Evolutionary conservation across 345 rosid species (phyloP), one percentile per base, ranked within the genome.

Genomic region (Eucalyptus paniculata): DNA sequence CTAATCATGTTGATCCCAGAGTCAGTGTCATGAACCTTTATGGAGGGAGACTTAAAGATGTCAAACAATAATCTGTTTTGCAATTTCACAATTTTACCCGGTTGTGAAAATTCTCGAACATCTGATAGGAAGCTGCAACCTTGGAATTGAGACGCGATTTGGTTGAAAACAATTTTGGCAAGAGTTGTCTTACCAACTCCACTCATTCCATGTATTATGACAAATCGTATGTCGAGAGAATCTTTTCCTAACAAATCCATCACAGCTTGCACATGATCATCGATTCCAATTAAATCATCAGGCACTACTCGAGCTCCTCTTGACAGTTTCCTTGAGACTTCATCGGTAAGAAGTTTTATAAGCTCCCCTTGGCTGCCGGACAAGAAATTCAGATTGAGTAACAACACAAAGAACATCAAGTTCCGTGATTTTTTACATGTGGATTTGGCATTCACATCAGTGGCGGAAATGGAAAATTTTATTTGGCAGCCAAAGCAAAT

Each of bases 111-210:
- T 50, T 51, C 87, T 54, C 91, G 50, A 53, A 89, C 42, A 15
- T 89, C 30, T 7, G 86, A 23, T 14, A 89, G 13, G 69, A 89
- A 89, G 85, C 88, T 86, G 3, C 26, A 86, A 8, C 86, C n/a
- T n/a, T 87, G 72, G 37, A 49, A 89, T 5, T n/a, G 58, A 23
- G 24, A 30, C 1, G 54, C 32, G 3, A 89, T 40, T 37, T 42
- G 88, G 86, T 87, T 89, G 47, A 65, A 89, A 51, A 89, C 34
- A 17, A 87, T 67, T 30, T 86, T 87, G 32, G 91, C 89, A 26
- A 89, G 87, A 30, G 91, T 87, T 44, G 91, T 89, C 58, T 89
- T 89, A 11, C 91, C 91, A 13, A 89, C 87, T 24, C 89, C 89
- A 5, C 87, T 72, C 89, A 87, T 89, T 45, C 91, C 91, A 87